Conservation (phyloP, 345 rosid genomes). For the Draba incana region DNA sequence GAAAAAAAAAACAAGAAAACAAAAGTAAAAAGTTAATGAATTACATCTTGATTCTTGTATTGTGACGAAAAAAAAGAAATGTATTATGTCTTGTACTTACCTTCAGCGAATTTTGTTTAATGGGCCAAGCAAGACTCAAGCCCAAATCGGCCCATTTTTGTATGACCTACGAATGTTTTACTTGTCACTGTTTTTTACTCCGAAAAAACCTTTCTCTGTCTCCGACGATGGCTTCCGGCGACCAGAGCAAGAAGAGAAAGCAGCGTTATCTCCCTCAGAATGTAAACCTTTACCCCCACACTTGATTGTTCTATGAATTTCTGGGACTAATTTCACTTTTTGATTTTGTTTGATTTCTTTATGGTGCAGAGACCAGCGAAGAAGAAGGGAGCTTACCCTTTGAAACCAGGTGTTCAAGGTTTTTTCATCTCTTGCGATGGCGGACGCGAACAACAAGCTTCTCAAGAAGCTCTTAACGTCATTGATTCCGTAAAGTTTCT, state of each 20-base stretch:
- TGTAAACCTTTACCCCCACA: slow-evolving; percentile 36
- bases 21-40: too few species aligned
- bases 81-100: too few species aligned
- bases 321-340: not conserved
- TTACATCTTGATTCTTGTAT: too few species aligned
- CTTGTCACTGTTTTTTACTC: not conserved
- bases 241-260: slow-evolving; percentile 74
- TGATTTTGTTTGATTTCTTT: not conserved
- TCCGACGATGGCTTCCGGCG: slow-evolving; percentile 52
- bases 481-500: slow-evolving; percentile 70
- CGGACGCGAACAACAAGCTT: slow-evolving; percentile 86
- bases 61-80: too few species aligned
- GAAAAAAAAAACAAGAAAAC: too few species aligned
- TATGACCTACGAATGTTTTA: slow-evolving; percentile 27
- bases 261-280: slow-evolving; percentile 76
- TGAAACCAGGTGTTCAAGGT: slow-evolving; percentile 84
- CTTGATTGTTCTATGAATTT: not conserved
- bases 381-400: slow-evolving; percentile 86
- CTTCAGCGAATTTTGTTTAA: not conserved
- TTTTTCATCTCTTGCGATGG: slow-evolving; percentile 95
- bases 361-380: slow-evolving; percentile 68
- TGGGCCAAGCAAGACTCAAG: slow-evolving; percentile 9
- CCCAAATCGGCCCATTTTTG: slow-evolving; percentile 15
- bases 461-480: slow-evolving; percentile 80
- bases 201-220: not conserved